Percentiles rank a stretch among this genome's conserved stretches.
These are phyloP conservation scores for Lactarius vividus DNA, from an alignment of 768 basidiomycete genomes.

Conservation along the genomic window DNA sequence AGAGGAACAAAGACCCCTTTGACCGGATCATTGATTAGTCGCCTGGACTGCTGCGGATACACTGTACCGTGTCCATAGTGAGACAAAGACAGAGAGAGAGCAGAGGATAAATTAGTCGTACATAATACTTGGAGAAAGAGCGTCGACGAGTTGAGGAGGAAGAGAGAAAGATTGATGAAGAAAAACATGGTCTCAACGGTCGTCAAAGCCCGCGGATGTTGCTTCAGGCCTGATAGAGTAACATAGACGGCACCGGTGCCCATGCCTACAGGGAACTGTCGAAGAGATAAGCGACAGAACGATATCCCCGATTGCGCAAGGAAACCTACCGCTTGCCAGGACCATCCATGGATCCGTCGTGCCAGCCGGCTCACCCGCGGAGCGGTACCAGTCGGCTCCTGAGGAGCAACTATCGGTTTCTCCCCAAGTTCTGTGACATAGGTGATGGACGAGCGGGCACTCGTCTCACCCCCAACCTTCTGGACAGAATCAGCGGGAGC, in stretches of 20 bases:
- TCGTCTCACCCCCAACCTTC: background rate
- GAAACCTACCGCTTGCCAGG: conserved; percentile 47
- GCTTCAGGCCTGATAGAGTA: conserved; percentile 42
- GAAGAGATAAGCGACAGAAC: conserved; percentile 9
- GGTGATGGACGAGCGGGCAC: background rate
- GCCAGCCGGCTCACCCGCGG: conserved; percentile 35
- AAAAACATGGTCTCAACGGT: conserved; percentile 44
- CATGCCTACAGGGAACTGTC: conserved; percentile 49
- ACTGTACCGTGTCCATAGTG: conserved; percentile 32
- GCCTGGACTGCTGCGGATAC: conserved; percentile 43
- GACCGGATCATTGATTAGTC: conserved; percentile 44
- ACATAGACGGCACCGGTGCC: conserved; percentile 51
- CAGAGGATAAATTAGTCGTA: conserved; percentile 28
- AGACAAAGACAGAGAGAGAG: background rate
- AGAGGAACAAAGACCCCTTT: conserved; percentile 46
- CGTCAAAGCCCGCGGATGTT: conserved; percentile 36
- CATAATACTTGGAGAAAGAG: conserved; percentile 44
- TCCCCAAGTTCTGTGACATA: background rate
- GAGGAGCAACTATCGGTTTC: background rate
- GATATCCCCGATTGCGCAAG: background rate
- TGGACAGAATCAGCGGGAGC: background rate
- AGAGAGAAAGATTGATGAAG: conserved; percentile 45
- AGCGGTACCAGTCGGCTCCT: background rate
- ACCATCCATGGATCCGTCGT: conserved; percentile 49
- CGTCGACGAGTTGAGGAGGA: conserved; percentile 43